A percentile compares a stretch with the other conserved stretches of the same genome.
Conservation (phyloP, 768 basidiomycete genomes). For the Mycena latifolia region DNA sequence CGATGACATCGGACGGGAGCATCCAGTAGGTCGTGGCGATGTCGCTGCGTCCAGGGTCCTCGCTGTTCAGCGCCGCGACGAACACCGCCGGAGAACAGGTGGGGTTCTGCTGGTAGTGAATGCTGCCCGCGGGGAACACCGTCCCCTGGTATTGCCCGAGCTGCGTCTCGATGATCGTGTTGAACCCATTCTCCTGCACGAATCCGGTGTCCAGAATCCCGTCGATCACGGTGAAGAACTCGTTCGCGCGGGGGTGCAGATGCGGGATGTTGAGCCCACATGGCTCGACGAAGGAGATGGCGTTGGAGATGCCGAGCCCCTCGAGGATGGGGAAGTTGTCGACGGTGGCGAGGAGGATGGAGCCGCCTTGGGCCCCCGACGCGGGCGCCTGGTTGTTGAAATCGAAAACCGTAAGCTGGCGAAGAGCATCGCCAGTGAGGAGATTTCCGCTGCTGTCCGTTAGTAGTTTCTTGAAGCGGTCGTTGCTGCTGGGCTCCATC, state of each 20-base stretch:
- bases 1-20: not conserved
- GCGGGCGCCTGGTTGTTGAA: conserved; percentile 7
- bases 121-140: conserved; percentile 3
- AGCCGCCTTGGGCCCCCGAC: not conserved
- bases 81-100: not conserved
- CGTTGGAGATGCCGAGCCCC: conserved; percentile 1
- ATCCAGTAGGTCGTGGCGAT: conserved; percentile 1
- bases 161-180: conserved; percentile 1
- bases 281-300: not conserved
- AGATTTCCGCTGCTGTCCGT: not conserved
- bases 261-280: conserved; percentile 12
- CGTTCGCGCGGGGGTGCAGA: not conserved
- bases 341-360: conserved; percentile 16
- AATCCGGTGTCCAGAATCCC: conserved; percentile 2
- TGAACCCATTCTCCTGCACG: conserved; percentile 10
- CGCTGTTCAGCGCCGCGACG: conserved; percentile 4
- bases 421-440: conserved; percentile 4
- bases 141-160: conserved; percentile 5
- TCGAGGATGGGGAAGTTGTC: conserved; percentile 16
- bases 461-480: conserved; percentile 2
- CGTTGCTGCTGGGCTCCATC: not conserved
- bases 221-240: not conserved
- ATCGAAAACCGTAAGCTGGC: conserved; percentile 11
- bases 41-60: conserved; percentile 5
- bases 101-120: conserved; percentile 10